Percentiles rank a stretch among this genome's conserved stretches.
Conservation (phyloP, 306 rosid genomes). For the Cajanus cajan region DNA sequence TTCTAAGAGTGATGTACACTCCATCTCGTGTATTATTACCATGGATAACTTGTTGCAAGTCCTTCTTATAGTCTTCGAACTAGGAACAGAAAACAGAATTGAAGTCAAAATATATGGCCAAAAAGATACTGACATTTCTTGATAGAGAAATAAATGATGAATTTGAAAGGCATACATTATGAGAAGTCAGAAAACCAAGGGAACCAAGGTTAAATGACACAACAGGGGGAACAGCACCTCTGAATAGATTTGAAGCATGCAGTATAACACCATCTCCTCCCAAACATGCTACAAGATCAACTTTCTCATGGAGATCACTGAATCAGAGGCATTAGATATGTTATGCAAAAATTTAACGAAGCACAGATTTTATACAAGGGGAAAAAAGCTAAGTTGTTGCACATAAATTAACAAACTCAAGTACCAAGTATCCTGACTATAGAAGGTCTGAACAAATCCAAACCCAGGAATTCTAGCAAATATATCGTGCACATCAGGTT, state of each 20-base stretch:
- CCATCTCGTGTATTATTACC: conserved; percentile 83
- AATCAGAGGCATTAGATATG: conserved; percentile 40
- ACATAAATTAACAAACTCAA: conserved; percentile 33
- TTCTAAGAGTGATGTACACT: conserved; percentile 93
- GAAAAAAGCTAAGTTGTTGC: conserved; percentile 6
- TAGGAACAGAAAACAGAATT: conserved; percentile 41
- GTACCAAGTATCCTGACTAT: conserved; percentile 89
- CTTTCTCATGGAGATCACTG: conserved; percentile 94
- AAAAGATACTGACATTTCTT: conserved; percentile 17
- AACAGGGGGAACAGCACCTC: conserved; percentile 91
- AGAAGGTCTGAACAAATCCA: conserved; percentile 96
- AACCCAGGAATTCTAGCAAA: conserved; percentile 95
- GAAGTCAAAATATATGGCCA: conserved; percentile 28
- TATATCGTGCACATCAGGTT: conserved; percentile 92
- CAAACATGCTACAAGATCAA: conserved; percentile 97
- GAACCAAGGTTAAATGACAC: conserved; percentile 98
- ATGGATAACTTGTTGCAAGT: conserved; percentile 78
- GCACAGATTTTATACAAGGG: not conserved
- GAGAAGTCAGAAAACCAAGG: conserved; percentile 96
- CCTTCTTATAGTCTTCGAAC: conserved; percentile 79
- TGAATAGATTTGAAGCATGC: conserved; percentile 89
- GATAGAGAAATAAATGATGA: conserved; percentile 22
- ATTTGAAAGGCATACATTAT: conserved; percentile 57
- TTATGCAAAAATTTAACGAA: conserved; percentile 36
- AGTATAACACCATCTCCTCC: conserved; percentile 99